Conservation (phyloP, 2,329 filamentous ascomycete species). For the Capronia americana region DNA sequence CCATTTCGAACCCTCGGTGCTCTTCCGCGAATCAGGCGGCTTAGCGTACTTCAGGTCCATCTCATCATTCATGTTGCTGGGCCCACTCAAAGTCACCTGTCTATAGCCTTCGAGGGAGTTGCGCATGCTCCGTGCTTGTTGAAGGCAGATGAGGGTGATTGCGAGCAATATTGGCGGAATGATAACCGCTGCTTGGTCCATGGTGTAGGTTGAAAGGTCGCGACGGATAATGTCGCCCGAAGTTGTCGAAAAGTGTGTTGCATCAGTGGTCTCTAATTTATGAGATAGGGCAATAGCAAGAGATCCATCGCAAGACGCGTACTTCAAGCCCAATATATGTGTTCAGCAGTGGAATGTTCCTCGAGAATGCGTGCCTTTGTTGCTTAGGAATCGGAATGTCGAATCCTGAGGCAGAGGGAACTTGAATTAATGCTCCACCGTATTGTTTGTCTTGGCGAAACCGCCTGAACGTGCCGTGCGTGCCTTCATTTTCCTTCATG, state of each 20-base stretch:
- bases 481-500: not conserved
- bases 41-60: constrained; percentile 55
- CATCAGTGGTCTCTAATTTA: not conserved
- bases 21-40: constrained; percentile 43
- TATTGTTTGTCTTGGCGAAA: not conserved
- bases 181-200: constrained; percentile 24
- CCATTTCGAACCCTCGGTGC: constrained; percentile 49
- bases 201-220: not conserved
- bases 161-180: constrained; percentile 20
- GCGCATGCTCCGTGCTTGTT: constrained; percentile 19
- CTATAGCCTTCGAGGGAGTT: constrained; percentile 53
- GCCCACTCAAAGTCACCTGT: constrained; percentile 56
- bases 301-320: not conserved
- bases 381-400: not conserved
- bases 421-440: not conserved
- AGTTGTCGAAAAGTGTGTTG: not conserved
- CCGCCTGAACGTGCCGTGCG: not conserved
- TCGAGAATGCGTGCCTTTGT: not conserved
- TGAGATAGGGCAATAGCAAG: not conserved
- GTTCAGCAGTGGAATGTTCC: not conserved
- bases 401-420: not conserved
- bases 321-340: not conserved
- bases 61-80: constrained; percentile 63
- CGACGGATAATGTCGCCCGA: not conserved
- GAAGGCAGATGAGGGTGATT: constrained; percentile 18